Evolutionary conservation across 352 stramenopile genomes (phyloP), one percentile per base, ranked within the genome.

Genomic region (Pythium aquatile): DNA sequence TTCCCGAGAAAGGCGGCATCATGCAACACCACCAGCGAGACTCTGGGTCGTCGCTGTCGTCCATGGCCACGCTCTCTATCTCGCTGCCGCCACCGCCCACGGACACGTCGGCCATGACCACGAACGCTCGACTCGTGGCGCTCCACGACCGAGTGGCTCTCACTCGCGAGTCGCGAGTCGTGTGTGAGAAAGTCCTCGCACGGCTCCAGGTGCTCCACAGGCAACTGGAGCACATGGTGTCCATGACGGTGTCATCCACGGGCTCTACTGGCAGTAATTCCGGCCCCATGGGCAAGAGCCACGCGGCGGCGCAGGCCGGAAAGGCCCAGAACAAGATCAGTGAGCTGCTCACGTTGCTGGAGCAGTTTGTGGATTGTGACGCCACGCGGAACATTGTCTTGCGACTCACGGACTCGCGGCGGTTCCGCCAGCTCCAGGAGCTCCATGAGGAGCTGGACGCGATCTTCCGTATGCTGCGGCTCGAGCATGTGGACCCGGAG

Each of bases 401-500:
- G 30, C 66, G 66, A 6, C 60, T 73, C 37, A 73, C 66, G 0
- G 66, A 73, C 55, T 56, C 66, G 33, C 61, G 66, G 30, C 66
- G 61, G 10, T 63, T 73, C 46, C 37, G 52, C 14, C 49, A 66
- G 56, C 56, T 73, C 1, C 66, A 63, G 35, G 61, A 69, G 11
- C n/a, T 73, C 16, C 61, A 73, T 35, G 61, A 69, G 48, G 61
- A 69, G 40, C 61, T 73, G 7, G 66, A 73, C 39, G 58, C 30
- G 35, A 66, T 61, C 35, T 69, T 61, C 42, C 56, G 61, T 13
- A 48, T 69, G 54, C 51, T 69, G 24, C 64, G 76, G 26, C 63
- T 73, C 2, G 74, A 87, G 63, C 78, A 87, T 47, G 74, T 83
- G 2, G 79, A 91, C 52, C 58, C 67, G n/a, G 78, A 66, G 53